Evolutionary conservation across 2,329 filamentous ascomycete species (phyloP).

Genomic region (Trichoderma oligosporum): DNA sequence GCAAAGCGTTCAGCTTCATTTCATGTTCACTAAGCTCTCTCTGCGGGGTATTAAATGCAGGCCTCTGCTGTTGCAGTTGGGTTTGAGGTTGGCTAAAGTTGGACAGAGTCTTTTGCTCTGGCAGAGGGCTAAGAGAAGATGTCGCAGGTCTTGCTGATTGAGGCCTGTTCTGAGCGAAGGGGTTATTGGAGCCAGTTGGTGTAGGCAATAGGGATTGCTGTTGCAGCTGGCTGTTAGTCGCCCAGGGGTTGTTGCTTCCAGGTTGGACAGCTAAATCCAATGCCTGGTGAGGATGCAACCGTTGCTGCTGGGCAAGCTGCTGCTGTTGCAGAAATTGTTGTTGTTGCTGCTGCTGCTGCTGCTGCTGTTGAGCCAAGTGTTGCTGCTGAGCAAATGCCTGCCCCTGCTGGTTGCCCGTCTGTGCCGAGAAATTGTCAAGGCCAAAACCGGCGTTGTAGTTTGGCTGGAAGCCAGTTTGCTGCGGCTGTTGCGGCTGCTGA

Average conservation of each 20-base stretch:
- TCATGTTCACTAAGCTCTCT: constrained; percentile 60
- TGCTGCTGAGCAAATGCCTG: constrained; percentile 35
- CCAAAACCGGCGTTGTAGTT: constrained; percentile 67
- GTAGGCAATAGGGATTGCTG: constrained; percentile 65
- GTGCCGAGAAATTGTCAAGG: background rate
- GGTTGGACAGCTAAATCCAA: constrained; percentile 64
- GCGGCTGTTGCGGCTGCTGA: constrained; percentile 43
- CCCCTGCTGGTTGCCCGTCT: background rate
- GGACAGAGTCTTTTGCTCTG: constrained; percentile 76
- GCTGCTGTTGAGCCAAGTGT: too few relatives aligned
- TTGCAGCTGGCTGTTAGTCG: constrained; percentile 55
- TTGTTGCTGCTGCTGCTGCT: constrained; percentile 35
- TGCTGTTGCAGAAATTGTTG: constrained; percentile 36
- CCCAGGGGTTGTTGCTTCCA: constrained; percentile 94
- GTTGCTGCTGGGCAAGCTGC: constrained; percentile 37
- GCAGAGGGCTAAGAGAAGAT: constrained; percentile 67
- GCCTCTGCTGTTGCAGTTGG: constrained; percentile 37
- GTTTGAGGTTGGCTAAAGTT: constrained; percentile 52
- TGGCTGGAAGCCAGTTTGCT: constrained; percentile 48
- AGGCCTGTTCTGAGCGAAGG: constrained; percentile 73
- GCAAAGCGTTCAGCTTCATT: constrained; percentile 78
- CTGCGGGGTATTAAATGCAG: constrained; percentile 40
- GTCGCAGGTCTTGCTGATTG: constrained; percentile 54
- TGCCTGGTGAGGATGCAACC: constrained; percentile 33
- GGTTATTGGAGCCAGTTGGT: constrained; percentile 95